These are phyloP conservation scores for Tolypocladium capitatum DNA, from an alignment of 2,329 filamentous ascomycete genomes.

Conservation along the genomic window DNA sequence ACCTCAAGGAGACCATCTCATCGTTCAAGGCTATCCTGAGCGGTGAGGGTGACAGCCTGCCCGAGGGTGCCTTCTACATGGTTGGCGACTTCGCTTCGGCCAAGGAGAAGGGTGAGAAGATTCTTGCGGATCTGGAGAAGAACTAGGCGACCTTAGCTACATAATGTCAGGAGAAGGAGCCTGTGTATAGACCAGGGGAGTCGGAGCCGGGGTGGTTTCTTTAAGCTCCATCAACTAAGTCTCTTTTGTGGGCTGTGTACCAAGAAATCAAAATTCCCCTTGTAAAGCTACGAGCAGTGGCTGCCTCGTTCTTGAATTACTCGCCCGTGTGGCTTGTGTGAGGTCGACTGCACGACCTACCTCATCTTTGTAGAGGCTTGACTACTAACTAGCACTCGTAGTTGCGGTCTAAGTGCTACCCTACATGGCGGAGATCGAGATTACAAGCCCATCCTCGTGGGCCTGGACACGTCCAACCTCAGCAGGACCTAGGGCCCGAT, in stretches of 20 bases:
- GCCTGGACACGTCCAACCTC: too few relatives aligned
- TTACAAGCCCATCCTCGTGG: too few relatives aligned
- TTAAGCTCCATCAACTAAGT: constrained; percentile 38
- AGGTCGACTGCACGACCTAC: not conserved
- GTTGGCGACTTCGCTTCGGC: constrained; percentile 91
- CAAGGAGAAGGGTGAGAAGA: constrained; percentile 97
- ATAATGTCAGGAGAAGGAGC: constrained; percentile 24
- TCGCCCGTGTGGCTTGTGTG: too few relatives aligned
- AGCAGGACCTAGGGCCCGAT: too few relatives aligned
- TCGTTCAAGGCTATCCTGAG: constrained; percentile 95
- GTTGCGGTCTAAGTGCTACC: not conserved
- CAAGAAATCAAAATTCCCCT: constrained; percentile 40
- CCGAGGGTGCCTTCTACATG: constrained; percentile 95
- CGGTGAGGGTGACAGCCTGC: constrained; percentile 91
- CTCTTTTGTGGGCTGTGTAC: constrained; percentile 50
- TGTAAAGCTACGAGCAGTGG: constrained; percentile 4
- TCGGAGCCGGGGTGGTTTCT: constrained; percentile 34
- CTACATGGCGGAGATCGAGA: too few relatives aligned
- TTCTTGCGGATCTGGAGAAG: constrained; percentile 83
- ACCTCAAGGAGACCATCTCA: constrained; percentile 94
- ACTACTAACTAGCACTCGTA: too few relatives aligned
- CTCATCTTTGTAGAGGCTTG: too few relatives aligned
- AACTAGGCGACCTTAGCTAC: constrained; percentile 29
- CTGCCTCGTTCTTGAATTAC: not conserved
- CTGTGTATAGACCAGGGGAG: constrained; percentile 48